Percentiles rank a stretch among this genome's conserved stretches.
Conservation (phyloP, 1,284 basidiomycete species). For the Neonothopanus nambi region DNA sequence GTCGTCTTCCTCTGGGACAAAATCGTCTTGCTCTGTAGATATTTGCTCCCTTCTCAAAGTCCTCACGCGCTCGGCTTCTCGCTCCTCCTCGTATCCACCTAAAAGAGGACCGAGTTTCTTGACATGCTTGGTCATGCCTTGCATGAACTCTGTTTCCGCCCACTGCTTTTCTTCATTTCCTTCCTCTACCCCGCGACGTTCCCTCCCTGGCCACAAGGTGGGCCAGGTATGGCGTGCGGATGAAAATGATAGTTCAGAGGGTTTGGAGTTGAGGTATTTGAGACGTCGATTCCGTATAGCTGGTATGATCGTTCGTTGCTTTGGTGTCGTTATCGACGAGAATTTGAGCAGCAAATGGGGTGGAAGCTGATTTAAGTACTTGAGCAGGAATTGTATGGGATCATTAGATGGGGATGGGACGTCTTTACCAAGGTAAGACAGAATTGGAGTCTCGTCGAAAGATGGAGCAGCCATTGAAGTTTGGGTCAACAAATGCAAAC, state of each 20-base stretch:
- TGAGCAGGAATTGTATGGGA: constrained; percentile 62
- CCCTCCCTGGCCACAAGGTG: constrained; percentile 59
- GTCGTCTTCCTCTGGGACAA: constrained; percentile 67
- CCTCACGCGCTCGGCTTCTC: constrained; percentile 63
- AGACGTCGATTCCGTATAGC: constrained; percentile 70
- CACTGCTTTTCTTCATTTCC: constrained; percentile 67
- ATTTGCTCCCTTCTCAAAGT: constrained; percentile 42
- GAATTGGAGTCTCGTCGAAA: constrained; percentile 44
- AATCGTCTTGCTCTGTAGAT: constrained; percentile 38
- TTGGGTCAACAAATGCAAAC: not conserved
- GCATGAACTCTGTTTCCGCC: constrained; percentile 63
- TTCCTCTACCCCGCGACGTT: constrained; percentile 49
- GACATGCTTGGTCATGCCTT: constrained; percentile 57
- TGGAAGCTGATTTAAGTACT: constrained; percentile 64
- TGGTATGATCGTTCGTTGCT: constrained; percentile 60
- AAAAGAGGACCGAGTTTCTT: constrained; percentile 69
- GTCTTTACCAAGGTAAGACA: constrained; percentile 66
- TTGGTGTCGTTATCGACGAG: constrained; percentile 64
- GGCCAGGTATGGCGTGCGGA: constrained; percentile 62
- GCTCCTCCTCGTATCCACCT: constrained; percentile 72
- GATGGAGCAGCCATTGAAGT: constrained; percentile 21
- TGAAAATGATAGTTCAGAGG: constrained; percentile 52
- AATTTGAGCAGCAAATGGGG: constrained; percentile 61
- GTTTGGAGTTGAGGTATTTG: constrained; percentile 53
- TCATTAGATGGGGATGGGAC: constrained; percentile 57